Conservation (phyloP, 768 basidiomycete species). For the Coprinopsis marcescibilis region DNA sequence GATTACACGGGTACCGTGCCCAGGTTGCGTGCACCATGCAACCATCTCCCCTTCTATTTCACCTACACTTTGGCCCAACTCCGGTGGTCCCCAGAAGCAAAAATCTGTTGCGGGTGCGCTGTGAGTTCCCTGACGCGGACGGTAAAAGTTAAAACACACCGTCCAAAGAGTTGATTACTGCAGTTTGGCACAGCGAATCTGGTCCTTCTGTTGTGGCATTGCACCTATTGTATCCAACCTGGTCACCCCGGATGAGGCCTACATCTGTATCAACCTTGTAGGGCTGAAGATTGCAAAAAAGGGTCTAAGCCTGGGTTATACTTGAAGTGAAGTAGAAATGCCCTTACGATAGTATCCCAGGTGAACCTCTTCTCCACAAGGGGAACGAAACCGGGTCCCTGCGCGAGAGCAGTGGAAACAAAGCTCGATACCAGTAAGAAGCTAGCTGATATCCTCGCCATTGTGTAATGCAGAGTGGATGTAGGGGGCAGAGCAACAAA, state of each 20-base stretch:
- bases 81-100: slow-evolving; percentile 59
- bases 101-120: slow-evolving; percentile 41
- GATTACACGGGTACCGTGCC: slow-evolving; percentile 67
- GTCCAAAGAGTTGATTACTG: slow-evolving; percentile 47
- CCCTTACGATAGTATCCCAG: slow-evolving; percentile 17
- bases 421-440: neutral
- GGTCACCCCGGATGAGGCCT: slow-evolving; percentile 32
- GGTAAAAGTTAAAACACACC: slow-evolving; percentile 21
- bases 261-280: slow-evolving; percentile 26
- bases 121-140: neutral
- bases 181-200: slow-evolving; percentile 56
- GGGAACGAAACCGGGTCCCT: slow-evolving; percentile 5
- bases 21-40: slow-evolving; percentile 70
- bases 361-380: slow-evolving; percentile 14
- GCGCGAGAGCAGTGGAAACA: neutral
- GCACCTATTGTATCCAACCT: slow-evolving; percentile 62
- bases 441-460: neutral
- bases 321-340: slow-evolving; percentile 1
- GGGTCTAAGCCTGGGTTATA: neutral
- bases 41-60: slow-evolving; percentile 70
- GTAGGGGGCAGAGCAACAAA: neutral
- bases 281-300: slow-evolving; percentile 19
- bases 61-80: slow-evolving; percentile 50
- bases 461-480: neutral
- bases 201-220: slow-evolving; percentile 62